phyloP scores from a whole-genome alignment of 164 flowering plant species.

The Stephania cephalantha region DNA sequence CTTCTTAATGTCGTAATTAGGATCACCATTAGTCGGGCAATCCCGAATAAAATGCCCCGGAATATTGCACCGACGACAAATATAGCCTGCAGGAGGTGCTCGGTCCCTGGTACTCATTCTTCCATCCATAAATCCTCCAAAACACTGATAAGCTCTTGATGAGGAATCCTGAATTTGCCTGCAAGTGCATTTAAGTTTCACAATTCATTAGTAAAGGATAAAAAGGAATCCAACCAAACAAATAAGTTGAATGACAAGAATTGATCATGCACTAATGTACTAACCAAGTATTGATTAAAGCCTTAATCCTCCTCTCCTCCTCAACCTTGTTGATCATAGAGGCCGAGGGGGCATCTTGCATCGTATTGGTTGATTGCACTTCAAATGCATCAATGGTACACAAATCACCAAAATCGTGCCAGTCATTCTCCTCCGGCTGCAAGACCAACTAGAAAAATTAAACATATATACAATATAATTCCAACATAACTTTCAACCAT shows the following conservation, averaged over 20 bases:
- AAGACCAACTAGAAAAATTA: too few relatives aligned
- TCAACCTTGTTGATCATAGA: constrained; percentile 58
- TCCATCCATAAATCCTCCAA: constrained; percentile 77
- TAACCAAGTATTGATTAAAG: constrained; percentile 53
- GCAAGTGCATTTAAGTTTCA: constrained; percentile 11
- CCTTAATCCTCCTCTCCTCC: constrained; percentile 88
- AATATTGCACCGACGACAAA: constrained; percentile 90
- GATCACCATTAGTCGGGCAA: constrained; percentile 98
- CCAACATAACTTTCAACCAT: too few relatives aligned
- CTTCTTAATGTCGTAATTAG: constrained; percentile 72
- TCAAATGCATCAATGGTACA: constrained; percentile 68
- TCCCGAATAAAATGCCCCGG: constrained; percentile 97
- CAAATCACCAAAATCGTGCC: constrained; percentile 96
- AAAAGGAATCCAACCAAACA: neutral
- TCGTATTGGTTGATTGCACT: constrained; percentile 35
- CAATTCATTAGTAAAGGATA: neutral
- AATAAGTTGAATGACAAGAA: neutral
- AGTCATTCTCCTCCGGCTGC: constrained; percentile 75
- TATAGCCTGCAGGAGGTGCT: constrained; percentile 88
- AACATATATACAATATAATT: too few relatives aligned
- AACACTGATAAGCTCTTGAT: constrained; percentile 66
- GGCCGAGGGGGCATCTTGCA: constrained; percentile 55
- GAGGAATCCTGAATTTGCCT: constrained; percentile 69
- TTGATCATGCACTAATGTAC: neutral
- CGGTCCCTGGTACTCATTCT: constrained; percentile 58